Evolutionary conservation across 2,329 filamentous ascomycete species (phyloP).

Genomic region (Dryadomyces sulphureus): DNA sequence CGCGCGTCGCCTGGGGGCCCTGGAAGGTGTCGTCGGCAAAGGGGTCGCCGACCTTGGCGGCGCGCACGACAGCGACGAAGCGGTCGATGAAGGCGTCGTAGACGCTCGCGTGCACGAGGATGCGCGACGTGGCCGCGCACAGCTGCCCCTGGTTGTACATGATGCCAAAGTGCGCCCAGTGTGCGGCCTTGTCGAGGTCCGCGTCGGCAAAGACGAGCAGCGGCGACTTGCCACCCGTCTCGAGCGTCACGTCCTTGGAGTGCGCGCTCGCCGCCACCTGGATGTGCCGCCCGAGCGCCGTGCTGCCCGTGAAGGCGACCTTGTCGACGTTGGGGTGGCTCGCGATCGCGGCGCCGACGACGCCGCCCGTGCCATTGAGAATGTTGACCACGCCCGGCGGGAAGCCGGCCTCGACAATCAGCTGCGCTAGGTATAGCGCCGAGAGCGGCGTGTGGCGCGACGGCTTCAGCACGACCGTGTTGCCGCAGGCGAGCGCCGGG

Average conservation of each 20-base stretch:
- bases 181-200: slow-evolving; percentile 46
- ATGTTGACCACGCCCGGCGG: slow-evolving; percentile 62
- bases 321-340: slow-evolving; percentile 53
- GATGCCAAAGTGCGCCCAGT: slow-evolving; percentile 29
- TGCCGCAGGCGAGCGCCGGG: slow-evolving; percentile 46
- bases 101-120: slow-evolving; percentile 49
- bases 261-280: slow-evolving; percentile 50
- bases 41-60: slow-evolving; percentile 43
- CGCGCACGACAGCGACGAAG: slow-evolving; percentile 27
- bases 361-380: slow-evolving; percentile 50
- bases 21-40: slow-evolving; percentile 26
- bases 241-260: slow-evolving; percentile 44
- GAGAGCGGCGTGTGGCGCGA: slow-evolving; percentile 51
- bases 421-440: slow-evolving; percentile 43
- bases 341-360: slow-evolving; percentile 51
- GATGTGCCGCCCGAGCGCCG: slow-evolving; percentile 48
- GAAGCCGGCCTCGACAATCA: slow-evolving; percentile 58
- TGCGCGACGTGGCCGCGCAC: slow-evolving; percentile 58
- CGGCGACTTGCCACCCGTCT: slow-evolving; percentile 45
- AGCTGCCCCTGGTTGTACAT: slow-evolving; percentile 59
- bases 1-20: slow-evolving; percentile 28
- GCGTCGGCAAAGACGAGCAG: slow-evolving; percentile 22
- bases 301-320: slow-evolving; percentile 61
- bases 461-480: slow-evolving; percentile 45
- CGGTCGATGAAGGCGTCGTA: slow-evolving; percentile 44